Conservation (phyloP, 495 filamentous ascomycete species). For the Neohortaea acidophila region DNA sequence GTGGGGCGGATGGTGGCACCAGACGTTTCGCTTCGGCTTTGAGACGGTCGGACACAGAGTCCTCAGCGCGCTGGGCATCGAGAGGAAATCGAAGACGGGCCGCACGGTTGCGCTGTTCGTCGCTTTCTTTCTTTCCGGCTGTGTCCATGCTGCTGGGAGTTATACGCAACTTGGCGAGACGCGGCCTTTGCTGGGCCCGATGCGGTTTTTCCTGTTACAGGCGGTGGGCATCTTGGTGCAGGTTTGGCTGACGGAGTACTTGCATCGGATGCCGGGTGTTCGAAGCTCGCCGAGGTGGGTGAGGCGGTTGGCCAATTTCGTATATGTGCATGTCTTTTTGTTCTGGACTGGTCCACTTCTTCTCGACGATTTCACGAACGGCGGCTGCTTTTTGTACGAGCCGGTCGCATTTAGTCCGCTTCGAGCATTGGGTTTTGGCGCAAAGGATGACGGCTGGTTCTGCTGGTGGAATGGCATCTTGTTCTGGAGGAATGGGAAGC, state of each 20-base stretch:
- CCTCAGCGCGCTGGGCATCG: slow-evolving; percentile 20
- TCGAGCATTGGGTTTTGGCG: slow-evolving; percentile 25
- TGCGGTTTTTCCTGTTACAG: slow-evolving; percentile 30
- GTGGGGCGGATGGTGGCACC: slow-evolving; percentile 84
- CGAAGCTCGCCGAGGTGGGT: slow-evolving; percentile 15
- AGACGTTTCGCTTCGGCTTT: slow-evolving; percentile 65
- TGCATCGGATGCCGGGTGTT: slow-evolving; percentile 11
- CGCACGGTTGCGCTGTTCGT: slow-evolving; percentile 19
- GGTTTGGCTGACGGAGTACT: not conserved
- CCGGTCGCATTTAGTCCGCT: slow-evolving; percentile 26
- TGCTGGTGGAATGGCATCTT: slow-evolving; percentile 23
- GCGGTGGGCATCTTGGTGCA: slow-evolving; percentile 22
- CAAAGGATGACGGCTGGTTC: slow-evolving; percentile 22
- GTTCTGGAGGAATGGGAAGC: slow-evolving; percentile 19
- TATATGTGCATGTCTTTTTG: slow-evolving; percentile 26
- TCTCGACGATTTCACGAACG: slow-evolving; percentile 28
- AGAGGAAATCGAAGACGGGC: slow-evolving; percentile 10
- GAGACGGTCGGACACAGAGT: slow-evolving; percentile 39
- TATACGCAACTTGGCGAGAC: slow-evolving; percentile 22
- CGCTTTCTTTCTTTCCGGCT: slow-evolving; percentile 26
- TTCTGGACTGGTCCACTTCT: slow-evolving; percentile 26
- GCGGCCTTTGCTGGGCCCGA: slow-evolving; percentile 22
- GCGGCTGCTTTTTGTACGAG: slow-evolving; percentile 29
- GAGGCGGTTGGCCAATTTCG: slow-evolving; percentile 19
- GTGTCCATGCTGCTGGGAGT: slow-evolving; percentile 28